A percentile compares a stretch with the other conserved stretches of the same genome.
phyloP scores from a whole-genome alignment of 306 rosid genomes.

The Cercis canadensis region DNA sequence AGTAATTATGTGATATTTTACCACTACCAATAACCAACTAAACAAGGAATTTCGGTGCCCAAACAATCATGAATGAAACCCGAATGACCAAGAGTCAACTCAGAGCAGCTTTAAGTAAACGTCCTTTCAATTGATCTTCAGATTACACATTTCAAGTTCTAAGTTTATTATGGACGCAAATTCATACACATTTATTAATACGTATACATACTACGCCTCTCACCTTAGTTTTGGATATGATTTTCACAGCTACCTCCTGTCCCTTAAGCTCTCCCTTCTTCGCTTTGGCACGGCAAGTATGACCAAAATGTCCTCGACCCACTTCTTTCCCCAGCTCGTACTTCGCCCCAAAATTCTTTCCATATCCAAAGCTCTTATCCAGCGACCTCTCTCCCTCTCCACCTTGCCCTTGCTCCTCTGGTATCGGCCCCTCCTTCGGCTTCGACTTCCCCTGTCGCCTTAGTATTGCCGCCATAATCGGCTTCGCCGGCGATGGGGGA shows the following conservation, averaged over 20 bases:
- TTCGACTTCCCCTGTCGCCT: slow-evolving; percentile 67
- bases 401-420: slow-evolving; percentile 76
- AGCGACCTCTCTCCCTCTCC: slow-evolving; percentile 68
- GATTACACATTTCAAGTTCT: neutral
- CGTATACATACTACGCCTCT: slow-evolving; percentile 13
- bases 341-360: slow-evolving; percentile 78
- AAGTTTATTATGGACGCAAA: slow-evolving; percentile 9
- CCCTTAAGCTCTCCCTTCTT: slow-evolving; percentile 92
- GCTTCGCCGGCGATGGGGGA: slow-evolving; percentile 97
- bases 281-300: slow-evolving; percentile 89
- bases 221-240: slow-evolving; percentile 92
- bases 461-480: slow-evolving; percentile 78
- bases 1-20: slow-evolving; percentile 17
- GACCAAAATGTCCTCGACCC: slow-evolving; percentile 99
- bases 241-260: slow-evolving; percentile 88
- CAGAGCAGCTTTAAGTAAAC: slow-evolving; percentile 20
- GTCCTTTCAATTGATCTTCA: slow-evolving; percentile 23
- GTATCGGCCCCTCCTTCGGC: slow-evolving; percentile 78
- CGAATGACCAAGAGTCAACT: slow-evolving; percentile 49
- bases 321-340: slow-evolving; percentile 91
- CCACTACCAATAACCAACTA: slow-evolving; percentile 6
- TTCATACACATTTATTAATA: neutral
- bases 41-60: slow-evolving; percentile 22
- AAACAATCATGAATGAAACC: slow-evolving; percentile 32
- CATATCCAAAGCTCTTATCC: slow-evolving; percentile 88